phyloP scores from a whole-genome alignment of 257 asterid species.

The Vinca minor region DNA sequence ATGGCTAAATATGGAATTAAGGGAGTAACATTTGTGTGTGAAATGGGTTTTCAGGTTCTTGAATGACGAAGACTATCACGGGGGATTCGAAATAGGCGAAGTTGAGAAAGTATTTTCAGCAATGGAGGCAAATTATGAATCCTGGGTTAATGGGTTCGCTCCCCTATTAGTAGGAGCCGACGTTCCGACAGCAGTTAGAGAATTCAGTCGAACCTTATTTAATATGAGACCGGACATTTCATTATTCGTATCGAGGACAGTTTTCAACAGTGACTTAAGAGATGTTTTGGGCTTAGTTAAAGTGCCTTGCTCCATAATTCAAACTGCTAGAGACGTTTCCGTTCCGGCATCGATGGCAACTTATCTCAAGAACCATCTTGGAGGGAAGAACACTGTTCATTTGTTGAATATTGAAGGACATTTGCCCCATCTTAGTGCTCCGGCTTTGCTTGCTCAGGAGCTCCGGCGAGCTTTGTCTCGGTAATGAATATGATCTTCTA shows the following conservation, averaged over 20 bases:
- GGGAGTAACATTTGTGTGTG: no score
- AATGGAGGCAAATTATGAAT: constrained; percentile 84
- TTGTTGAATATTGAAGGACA: constrained; percentile 65
- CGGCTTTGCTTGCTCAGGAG: constrained; percentile 65
- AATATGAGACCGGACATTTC: constrained; percentile 93
- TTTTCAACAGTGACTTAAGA: constrained; percentile 67
- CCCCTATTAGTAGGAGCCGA: constrained; percentile 96
- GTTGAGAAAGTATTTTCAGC: constrained; percentile 67
- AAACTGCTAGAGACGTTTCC: constrained; percentile 70
- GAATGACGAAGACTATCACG: constrained; percentile 73
- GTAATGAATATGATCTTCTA: constrained; percentile 17
- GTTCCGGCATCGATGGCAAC: constrained; percentile 78
- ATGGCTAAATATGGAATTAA: no score
- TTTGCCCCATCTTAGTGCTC: constrained; percentile 86
- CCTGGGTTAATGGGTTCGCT: constrained; percentile 91
- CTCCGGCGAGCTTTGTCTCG: constrained; percentile 57
- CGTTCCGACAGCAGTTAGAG: constrained; percentile 83
- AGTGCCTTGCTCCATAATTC: constrained; percentile 80
- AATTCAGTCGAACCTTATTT: constrained; percentile 75
- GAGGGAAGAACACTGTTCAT: constrained; percentile 67
- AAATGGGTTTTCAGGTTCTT: constrained; percentile 33
- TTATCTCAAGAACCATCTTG: constrained; percentile 65
- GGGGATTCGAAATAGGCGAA: constrained; percentile 75
- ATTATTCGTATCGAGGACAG: constrained; percentile 56
- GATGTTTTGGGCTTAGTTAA: constrained; percentile 64